Conservation (phyloP, 2,329 filamentous ascomycete species). For the Penicillium nordicum region DNA sequence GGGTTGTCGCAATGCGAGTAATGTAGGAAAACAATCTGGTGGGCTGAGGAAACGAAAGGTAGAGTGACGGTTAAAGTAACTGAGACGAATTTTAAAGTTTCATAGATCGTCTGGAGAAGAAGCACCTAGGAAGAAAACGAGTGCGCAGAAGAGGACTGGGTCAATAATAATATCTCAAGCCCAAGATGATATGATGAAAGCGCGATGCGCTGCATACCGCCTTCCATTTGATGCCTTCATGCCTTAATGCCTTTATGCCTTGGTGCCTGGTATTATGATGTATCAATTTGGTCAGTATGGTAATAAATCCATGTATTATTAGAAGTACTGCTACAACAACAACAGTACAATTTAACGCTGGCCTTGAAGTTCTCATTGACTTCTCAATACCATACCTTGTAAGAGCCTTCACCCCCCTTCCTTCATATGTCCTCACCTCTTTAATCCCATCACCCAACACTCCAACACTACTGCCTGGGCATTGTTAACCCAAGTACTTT, state of each 20-base stretch:
- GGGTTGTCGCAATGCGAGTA: slow-evolving; percentile 10
- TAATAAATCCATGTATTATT: background rate
- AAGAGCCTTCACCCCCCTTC: background rate
- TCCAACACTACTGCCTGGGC: background rate
- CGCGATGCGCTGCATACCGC: slow-evolving; percentile 17
- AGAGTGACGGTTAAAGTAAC: background rate
- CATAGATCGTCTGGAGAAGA: background rate
- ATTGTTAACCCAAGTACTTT: background rate
- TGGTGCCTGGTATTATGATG: slow-evolving; percentile 12
- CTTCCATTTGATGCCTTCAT: slow-evolving; percentile 6
- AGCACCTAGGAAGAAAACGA: background rate
- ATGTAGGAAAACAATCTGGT: background rate
- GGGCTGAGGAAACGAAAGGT: background rate
- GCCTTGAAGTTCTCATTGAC: background rate
- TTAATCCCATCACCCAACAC: background rate
- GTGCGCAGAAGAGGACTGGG: background rate
- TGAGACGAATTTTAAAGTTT: background rate
- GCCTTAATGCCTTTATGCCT: slow-evolving; percentile 25
- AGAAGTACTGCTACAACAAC: background rate
- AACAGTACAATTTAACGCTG: background rate
- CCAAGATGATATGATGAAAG: slow-evolving; percentile 16
- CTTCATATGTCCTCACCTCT: slow-evolving; percentile 19
- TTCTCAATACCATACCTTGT: background rate
- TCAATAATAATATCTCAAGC: slow-evolving; percentile 8
- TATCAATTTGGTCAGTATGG: background rate